phyloP scores from a whole-genome alignment of 2,329 filamentous ascomycete species.

The Paecilomyces dactylethromorphus region DNA sequence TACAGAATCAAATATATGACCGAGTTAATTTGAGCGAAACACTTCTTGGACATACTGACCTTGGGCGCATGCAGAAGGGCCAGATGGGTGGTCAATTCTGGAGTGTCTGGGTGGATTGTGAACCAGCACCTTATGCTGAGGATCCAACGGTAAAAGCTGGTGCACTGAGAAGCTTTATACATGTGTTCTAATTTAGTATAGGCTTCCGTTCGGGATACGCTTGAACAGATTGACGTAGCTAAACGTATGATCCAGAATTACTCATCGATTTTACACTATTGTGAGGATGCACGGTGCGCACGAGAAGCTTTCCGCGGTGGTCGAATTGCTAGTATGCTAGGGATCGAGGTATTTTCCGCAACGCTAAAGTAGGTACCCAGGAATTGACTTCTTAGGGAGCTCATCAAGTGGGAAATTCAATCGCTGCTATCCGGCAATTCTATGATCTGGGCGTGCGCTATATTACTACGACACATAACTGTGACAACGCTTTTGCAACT shows the following conservation, averaged over 20 bases:
- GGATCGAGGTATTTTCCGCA: slow-evolving; percentile 2
- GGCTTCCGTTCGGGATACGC: slow-evolving; percentile 15
- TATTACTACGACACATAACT: background rate
- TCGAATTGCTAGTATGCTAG: slow-evolving; percentile 4
- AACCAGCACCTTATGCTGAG: slow-evolving; percentile 8
- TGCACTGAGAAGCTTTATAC: too few relatives aligned
- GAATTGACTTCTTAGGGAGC: slow-evolving; percentile 1
- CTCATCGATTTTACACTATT: slow-evolving; percentile 14
- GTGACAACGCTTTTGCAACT: slow-evolving; percentile 19
- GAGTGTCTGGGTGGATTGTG: slow-evolving; percentile 21
- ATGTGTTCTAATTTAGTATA: background rate
- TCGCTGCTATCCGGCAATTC: slow-evolving; percentile 11
- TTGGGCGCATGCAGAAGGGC: slow-evolving; percentile 17
- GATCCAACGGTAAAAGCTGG: slow-evolving; percentile 10
- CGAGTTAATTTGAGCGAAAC: slow-evolving; percentile 9
- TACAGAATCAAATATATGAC: slow-evolving; percentile 22
- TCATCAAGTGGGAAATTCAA: slow-evolving; percentile 19
- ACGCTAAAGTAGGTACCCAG: too few relatives aligned
- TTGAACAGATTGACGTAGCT: slow-evolving; percentile 20
- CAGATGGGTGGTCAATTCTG: slow-evolving; percentile 24
- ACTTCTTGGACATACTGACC: slow-evolving; percentile 16
- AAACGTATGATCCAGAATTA: slow-evolving; percentile 17
- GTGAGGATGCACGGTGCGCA: slow-evolving; percentile 13
- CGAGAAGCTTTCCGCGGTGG: slow-evolving; percentile 11
- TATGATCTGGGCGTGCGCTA: slow-evolving; percentile 9